Evolutionary conservation across 768 basidiomycete genomes (phyloP).

Genomic region (Royoungia palumana): DNA sequence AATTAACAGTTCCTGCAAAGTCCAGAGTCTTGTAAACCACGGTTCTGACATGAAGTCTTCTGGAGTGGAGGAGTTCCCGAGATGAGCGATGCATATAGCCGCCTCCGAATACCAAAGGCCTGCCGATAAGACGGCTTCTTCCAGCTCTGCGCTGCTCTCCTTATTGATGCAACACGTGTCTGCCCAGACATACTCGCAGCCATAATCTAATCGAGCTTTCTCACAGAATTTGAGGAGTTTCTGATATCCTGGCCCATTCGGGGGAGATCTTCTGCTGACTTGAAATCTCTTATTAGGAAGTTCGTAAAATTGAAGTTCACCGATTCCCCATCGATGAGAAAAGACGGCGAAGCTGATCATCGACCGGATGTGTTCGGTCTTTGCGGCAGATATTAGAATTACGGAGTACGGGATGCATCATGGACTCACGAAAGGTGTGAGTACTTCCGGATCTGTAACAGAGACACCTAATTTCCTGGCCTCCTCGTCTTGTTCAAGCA

Average conservation of each 20-base stretch:
- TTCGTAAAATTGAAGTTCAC: conserved; percentile 23
- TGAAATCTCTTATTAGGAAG: conserved; percentile 16
- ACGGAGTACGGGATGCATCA: neutral
- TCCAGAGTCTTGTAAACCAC: conserved; percentile 26
- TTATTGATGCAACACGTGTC: conserved; percentile 29
- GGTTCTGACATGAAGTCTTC: conserved; percentile 23
- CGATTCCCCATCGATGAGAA: conserved; percentile 27
- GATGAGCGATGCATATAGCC: conserved; percentile 21
- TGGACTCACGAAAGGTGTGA: conserved; percentile 19
- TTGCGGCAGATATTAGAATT: conserved; percentile 6
- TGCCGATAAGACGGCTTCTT: conserved; percentile 26
- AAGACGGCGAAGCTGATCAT: conserved; percentile 25
- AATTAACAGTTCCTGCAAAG: conserved; percentile 23
- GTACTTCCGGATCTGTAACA: conserved; percentile 18
- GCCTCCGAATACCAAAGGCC: conserved; percentile 25
- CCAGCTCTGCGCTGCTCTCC: conserved; percentile 26
- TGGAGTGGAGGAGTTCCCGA: conserved; percentile 17
- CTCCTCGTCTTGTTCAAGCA: conserved; percentile 24
- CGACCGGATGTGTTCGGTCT: conserved; percentile 16
- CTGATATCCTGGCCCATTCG: conserved; percentile 21
- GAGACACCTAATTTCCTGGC: conserved; percentile 21
- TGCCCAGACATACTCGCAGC: conserved; percentile 28
- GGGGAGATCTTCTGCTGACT: conserved; percentile 8
- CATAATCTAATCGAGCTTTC: conserved; percentile 23
- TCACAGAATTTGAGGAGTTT: conserved; percentile 28